Evolutionary conservation across 1,139 yeast species (phyloP).

Genomic region (Meyerozyma sp.): DNA sequence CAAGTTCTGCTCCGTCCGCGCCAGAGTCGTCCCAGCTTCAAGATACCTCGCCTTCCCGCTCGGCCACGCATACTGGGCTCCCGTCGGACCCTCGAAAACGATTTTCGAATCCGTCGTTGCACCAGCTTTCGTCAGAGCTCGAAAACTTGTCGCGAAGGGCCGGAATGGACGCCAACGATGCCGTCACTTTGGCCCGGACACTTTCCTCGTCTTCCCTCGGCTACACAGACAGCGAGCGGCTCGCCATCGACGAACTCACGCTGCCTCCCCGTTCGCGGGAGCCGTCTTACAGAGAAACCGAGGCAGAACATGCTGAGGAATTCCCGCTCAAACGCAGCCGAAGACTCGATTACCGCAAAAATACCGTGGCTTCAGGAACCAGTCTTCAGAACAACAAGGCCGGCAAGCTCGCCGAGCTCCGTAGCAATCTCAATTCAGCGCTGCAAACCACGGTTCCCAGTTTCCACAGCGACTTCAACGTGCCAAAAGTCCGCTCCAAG

Average conservation of each 20-base stretch:
- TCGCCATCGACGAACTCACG: slow-evolving; percentile 37
- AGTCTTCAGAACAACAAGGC: slow-evolving; percentile 24
- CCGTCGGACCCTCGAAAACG: slow-evolving; percentile 5
- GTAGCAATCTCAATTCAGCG: slow-evolving; percentile 19
- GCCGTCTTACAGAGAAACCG: background rate
- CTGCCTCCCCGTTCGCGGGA: slow-evolving; percentile 2
- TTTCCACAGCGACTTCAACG: slow-evolving; percentile 7
- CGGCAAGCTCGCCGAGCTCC: slow-evolving; percentile 28
- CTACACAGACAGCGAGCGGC: slow-evolving; percentile 46
- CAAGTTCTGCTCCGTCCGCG: background rate
- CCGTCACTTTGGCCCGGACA: slow-evolving; percentile 69
- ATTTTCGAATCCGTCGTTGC: slow-evolving; percentile 51
- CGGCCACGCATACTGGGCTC: background rate
- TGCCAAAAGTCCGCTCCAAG: slow-evolving; percentile 5
- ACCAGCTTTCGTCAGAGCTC: slow-evolving; percentile 61
- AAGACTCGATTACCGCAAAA: slow-evolving; percentile 37
- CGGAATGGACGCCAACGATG: slow-evolving; percentile 69
- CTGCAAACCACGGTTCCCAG: slow-evolving; percentile 6
- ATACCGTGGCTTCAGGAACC: slow-evolving; percentile 20
- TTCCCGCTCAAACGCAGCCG: slow-evolving; percentile 38
- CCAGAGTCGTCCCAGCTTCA: background rate
- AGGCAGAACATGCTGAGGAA: slow-evolving; percentile 11
- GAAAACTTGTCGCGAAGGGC: slow-evolving; percentile 64
- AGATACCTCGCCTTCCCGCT: background rate
- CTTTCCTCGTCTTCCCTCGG: slow-evolving; percentile 58